Base-by-base conservation (phyloP, 2,329 filamentous ascomycete genomes). In the Pestalotiopsis sp. region DNA sequence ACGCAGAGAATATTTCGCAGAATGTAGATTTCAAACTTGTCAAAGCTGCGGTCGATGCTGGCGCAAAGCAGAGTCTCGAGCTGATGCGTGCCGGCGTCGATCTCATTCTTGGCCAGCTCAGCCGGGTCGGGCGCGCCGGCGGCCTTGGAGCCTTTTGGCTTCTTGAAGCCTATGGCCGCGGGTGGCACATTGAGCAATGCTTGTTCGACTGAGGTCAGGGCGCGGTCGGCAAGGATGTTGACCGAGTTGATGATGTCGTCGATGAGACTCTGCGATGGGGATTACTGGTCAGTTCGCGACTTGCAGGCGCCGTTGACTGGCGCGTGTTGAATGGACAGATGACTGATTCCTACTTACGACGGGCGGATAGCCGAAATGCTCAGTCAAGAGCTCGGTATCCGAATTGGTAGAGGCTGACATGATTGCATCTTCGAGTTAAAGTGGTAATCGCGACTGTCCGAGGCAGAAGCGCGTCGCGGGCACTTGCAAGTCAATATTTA, bases 201-300 rank as follows among this genome's bases (percentile, higher is more conserved):
- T 67, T 90, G 89, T 81, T 98, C 96, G 72, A 98, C 90, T 70
- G 92, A 93, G 76, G 93, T 93, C 76, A 97, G 91, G 66, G 94
- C 95, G 79, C 92, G 92, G 81, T 97, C 96, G 76, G 96, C 92
- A 75, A 98, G 89, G 76, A 95, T 93, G 84, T 98, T 99, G 80
- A 98, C 90, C 67, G 92, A 93, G 85, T 98, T 98, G 84, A 98
- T 97, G 75, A 98, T 95, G 82, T 98, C 95, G 88, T 99, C 96
- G 77, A 99, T 92, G 57, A 99, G 89, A 70, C 93, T 93, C 95
- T 97, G 76, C 31, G 59, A 58, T 23, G 39, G 38, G 11, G 31
- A 52, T 17, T n/a, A 52, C 45, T n/a, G 45, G 45, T 52, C 45
- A 52, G 45, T 20, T 9, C n/a, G n/a, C 20, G n/a, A 9, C 45